A percentile compares a stretch with the other conserved stretches of the same genome.
These are phyloP conservation scores for Cyberlindnera sargentensis DNA, from an alignment of 805 yeast species.

Conservation along the genomic window DNA sequence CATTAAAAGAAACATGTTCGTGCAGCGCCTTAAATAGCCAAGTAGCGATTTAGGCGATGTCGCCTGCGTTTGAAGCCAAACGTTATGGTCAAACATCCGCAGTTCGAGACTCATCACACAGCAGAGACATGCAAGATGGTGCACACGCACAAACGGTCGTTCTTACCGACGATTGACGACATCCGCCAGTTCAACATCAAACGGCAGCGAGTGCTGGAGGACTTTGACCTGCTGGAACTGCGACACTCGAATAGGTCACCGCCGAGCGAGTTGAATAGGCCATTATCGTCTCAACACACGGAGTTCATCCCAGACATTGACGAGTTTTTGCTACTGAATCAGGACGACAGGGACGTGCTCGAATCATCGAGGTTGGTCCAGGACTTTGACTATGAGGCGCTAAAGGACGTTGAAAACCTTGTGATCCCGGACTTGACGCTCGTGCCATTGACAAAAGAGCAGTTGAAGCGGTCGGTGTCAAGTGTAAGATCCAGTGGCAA, in stretches of 20 bases:
- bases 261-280: conserved; percentile 4
- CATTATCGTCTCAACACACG: conserved; percentile 2
- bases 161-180: conserved; percentile 17
- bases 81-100: no score
- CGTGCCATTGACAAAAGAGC: background rate
- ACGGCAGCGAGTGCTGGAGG: conserved; percentile 26
- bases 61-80: no score
- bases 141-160: conserved; percentile 8
- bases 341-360: conserved; percentile 17
- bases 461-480: conserved; percentile 2
- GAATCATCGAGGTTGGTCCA: conserved; percentile 10
- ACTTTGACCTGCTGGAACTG: conserved; percentile 25
- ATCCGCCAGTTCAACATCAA: conserved; percentile 26
- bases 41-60: no score
- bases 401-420: background rate
- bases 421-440: conserved; percentile 8
- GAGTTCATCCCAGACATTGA: conserved; percentile 18
- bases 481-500: background rate
- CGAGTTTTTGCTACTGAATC: conserved; percentile 17
- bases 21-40: no score
- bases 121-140: no score
- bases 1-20: no score
- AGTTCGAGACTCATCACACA: no score
- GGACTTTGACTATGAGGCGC: background rate
- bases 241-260: background rate